Base-by-base conservation (phyloP, 1,284 basidiomycete species). In the Phellinidium pouzarii region DNA sequence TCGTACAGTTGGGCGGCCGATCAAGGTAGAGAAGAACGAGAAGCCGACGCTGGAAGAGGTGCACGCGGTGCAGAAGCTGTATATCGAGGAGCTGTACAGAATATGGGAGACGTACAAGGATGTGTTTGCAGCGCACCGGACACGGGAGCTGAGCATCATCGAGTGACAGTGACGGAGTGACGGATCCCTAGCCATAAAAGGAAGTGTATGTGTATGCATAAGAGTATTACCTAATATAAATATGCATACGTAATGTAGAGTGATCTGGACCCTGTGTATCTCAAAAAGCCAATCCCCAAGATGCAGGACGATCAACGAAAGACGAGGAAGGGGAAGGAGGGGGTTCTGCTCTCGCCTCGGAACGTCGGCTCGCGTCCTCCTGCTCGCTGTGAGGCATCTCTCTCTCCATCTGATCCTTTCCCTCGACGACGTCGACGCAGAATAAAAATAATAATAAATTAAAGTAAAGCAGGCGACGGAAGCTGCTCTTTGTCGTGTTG, bases 71-170 rank as follows among this genome's bases (percentile, higher is more conserved):
- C 95, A 99, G 64, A 74, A 79, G 58, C 70, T 78, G 58, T 99
- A 99, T 67, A 98, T 99, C 58, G 87, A 87, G 51, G 94, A 98
- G 67, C 73, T 97, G 23, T 86, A 87, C 62, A 94, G 93, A 48
- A 94, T 96, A 60, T 97, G 94, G 94, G 79, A 97, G 65, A 83
- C 85, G 20, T 94, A 97, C 75, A 96, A 96, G 66, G 84, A 93
- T 63, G 74, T 82, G 55, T 92, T 91, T 62, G 90, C 91, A 25
- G 82, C 86, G 62, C 74, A 83, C 25, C 76, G 90, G 40, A 78
- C 76, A 53, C 73, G 78, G 57, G 86, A 90, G 64, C 71, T 90
- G 57, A 86, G 70, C 61, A 87, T 89, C 60, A 79, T 89, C 60
- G 86, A 84, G 57, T 88, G 65, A 75, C 60, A 17, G 31, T n/a